These are phyloP conservation scores for Suillus ampliporus DNA, from an alignment of 768 basidiomycete species.

Conservation along the genomic window DNA sequence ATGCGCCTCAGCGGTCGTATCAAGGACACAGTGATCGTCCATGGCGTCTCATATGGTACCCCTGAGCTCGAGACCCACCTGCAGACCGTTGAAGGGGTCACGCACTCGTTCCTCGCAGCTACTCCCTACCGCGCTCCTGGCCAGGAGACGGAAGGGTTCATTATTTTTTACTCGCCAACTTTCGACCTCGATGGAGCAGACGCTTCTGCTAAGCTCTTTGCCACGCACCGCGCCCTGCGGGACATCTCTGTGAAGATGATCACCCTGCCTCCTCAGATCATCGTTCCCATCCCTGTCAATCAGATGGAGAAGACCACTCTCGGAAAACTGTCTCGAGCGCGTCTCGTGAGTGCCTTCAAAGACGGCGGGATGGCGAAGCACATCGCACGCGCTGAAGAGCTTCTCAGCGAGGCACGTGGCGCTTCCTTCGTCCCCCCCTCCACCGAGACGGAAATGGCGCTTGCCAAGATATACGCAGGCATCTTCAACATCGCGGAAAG, in stretches of 20 bases:
- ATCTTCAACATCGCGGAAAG: constrained; percentile 34
- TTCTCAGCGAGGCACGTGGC: constrained; percentile 29
- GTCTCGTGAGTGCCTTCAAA: constrained; percentile 41
- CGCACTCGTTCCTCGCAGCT: constrained; percentile 39
- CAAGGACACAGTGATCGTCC: constrained; percentile 47
- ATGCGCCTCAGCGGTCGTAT: constrained; percentile 45
- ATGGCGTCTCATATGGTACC: constrained; percentile 44
- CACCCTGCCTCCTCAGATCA: constrained; percentile 40
- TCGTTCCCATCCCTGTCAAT: constrained; percentile 45
- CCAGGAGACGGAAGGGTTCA: constrained; percentile 47
- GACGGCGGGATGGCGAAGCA: constrained; percentile 40
- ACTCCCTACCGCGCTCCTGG: constrained; percentile 42
- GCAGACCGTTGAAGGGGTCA: constrained; percentile 42
- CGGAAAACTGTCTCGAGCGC: constrained; percentile 48
- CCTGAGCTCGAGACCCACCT: constrained; percentile 43
- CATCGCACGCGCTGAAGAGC: constrained; percentile 32
- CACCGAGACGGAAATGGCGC: constrained; percentile 31
- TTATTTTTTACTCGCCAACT: constrained; percentile 41
- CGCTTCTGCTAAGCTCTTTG: constrained; percentile 26
- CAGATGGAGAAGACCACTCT: constrained; percentile 49
- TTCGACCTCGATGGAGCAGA: constrained; percentile 33
- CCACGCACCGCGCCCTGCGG: constrained; percentile 37
- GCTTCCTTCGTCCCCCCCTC: constrained; percentile 27
- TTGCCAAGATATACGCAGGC: constrained; percentile 37
- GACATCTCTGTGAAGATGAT: constrained; percentile 38